Evolutionary conservation across 768 basidiomycete species (phyloP).

Genomic region (Cubamyces lactineus): DNA sequence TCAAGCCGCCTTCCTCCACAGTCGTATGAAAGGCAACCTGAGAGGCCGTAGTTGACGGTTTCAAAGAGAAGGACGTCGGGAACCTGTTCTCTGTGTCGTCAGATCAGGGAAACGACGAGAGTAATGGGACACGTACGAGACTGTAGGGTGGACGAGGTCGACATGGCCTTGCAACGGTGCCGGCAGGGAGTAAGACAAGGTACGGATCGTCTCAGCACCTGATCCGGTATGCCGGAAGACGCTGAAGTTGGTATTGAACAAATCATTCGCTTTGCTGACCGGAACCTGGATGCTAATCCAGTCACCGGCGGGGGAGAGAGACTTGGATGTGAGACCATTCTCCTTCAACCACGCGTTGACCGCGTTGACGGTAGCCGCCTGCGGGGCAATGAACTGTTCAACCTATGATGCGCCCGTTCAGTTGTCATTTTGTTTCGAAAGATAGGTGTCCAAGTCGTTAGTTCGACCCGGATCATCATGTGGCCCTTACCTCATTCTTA

Average conservation of each 20-base stretch:
- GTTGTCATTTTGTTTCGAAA: neutral
- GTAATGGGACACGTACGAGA: conserved; percentile 25
- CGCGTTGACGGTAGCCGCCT: conserved; percentile 30
- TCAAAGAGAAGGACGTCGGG: too few species aligned
- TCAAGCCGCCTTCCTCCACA: neutral
- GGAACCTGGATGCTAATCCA: conserved; percentile 38
- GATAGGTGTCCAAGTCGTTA: neutral
- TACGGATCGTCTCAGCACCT: conserved; percentile 36
- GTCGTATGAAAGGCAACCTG: neutral
- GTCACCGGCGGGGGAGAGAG: conserved; percentile 37
- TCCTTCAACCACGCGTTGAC: conserved; percentile 35
- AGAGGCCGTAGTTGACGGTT: neutral
- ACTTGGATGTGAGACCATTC: conserved; percentile 31
- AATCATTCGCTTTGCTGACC: conserved; percentile 38
- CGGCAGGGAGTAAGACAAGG: conserved; percentile 43
- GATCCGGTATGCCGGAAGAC: conserved; percentile 37
- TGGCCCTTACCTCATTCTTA: neutral
- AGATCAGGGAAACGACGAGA: neutral
- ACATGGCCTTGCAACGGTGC: conserved; percentile 34
- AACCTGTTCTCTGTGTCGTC: too few species aligned
- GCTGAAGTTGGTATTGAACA: conserved; percentile 40
- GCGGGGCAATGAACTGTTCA: conserved; percentile 32
- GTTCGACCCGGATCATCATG: neutral
- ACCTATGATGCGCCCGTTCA: conserved; percentile 25
- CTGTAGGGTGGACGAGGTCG: conserved; percentile 38